Evolutionary conservation across 2,329 filamentous ascomycete species (phyloP), one percentile per base, ranked within the genome.

Genomic region (Beauveria brongniartii): DNA sequence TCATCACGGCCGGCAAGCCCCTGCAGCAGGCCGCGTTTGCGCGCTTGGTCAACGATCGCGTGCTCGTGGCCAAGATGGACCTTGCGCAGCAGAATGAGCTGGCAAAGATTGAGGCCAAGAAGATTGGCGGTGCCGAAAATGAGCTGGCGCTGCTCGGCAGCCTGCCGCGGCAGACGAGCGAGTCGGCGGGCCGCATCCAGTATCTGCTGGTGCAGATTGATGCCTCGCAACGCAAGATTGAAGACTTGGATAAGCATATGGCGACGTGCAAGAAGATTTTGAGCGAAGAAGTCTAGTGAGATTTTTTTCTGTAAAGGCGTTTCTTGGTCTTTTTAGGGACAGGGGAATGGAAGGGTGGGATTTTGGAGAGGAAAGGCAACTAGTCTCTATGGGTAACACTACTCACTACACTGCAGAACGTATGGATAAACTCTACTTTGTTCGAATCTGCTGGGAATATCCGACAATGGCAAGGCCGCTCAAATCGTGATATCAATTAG

Each of bases 11-110:
- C 0, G 92, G 92, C 24, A 91, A 90, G 69, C 92, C 93, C 0
- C 88, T 97, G 28, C 95, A 93, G 73, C 85, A 87, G 62, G 86
- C 92, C 1, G 92, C 92, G 0, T 97, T 97, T 75, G 80, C 82
- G 63, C 79, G 83, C 43, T 76, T 97, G 43, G 81, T 86, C 0
- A 76, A 83, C 51, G 92, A 97, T 70, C 78, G 80, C 7, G 90
- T 91, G 1, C 78, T 97, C 47, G 80, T 81, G 47, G 87, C 89
- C 41, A 84, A 87, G 65, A 83, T 97, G 72, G 87, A 91, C 68
- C 77, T 95, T 12, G 82, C 84, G 1, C 79, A 92, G 20, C 68
- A 95, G 24, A 80, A 78, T 0, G 87, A 93, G 70, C 75, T 90
- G 61, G 84, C 86, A 26, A 87, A 87, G 68, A 81, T 84, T 3